Percentiles rank a stretch among this genome's conserved stretches.
Evolutionary conservation across 1,284 basidiomycete genomes (phyloP).

Genomic region (Microbotryomycetes sp.): DNA sequence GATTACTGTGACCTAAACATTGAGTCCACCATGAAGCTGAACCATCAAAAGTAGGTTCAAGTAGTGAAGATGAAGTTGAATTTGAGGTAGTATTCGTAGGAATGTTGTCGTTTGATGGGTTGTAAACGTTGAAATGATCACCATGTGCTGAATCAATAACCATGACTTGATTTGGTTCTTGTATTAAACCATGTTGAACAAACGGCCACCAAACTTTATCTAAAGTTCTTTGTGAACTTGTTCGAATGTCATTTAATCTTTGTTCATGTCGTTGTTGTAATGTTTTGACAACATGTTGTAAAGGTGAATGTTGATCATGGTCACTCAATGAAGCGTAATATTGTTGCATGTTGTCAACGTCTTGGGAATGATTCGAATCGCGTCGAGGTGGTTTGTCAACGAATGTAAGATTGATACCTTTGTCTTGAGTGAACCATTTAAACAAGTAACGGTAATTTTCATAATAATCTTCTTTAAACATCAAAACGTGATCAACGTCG

Average conservation of each 20-base stretch:
- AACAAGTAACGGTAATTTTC: conserved; percentile 76
- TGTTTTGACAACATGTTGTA: conserved; percentile 52
- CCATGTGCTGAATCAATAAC: conserved; percentile 86
- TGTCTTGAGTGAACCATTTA: conserved; percentile 61
- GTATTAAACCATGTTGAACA: conserved; percentile 77
- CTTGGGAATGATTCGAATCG: conserved; percentile 50
- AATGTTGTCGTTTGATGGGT: conserved; percentile 36
- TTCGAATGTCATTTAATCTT: conserved; percentile 62
- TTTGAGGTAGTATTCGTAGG: conserved; percentile 32
- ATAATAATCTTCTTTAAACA: conserved; percentile 83
- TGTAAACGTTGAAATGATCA: conserved; percentile 71
- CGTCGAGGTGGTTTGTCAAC: conserved; percentile 55
- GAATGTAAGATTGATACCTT: conserved; percentile 55
- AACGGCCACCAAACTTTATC: conserved; percentile 95
- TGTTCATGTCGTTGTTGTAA: conserved; percentile 59
- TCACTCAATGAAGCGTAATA: conserved; percentile 57
- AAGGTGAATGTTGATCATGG: not conserved
- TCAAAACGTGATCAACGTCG: conserved; percentile 75
- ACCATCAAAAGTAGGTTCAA: conserved; percentile 74
- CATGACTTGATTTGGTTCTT: conserved; percentile 64
- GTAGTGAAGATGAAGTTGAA: conserved; percentile 41
- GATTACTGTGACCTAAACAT: conserved; percentile 74
- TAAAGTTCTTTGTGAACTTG: conserved; percentile 70
- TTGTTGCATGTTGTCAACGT: conserved; percentile 54
- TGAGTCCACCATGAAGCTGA: conserved; percentile 99